Evolutionary conservation across 2,329 filamentous ascomycete genomes (phyloP).

Genomic region (Aspergillus uvarum): DNA sequence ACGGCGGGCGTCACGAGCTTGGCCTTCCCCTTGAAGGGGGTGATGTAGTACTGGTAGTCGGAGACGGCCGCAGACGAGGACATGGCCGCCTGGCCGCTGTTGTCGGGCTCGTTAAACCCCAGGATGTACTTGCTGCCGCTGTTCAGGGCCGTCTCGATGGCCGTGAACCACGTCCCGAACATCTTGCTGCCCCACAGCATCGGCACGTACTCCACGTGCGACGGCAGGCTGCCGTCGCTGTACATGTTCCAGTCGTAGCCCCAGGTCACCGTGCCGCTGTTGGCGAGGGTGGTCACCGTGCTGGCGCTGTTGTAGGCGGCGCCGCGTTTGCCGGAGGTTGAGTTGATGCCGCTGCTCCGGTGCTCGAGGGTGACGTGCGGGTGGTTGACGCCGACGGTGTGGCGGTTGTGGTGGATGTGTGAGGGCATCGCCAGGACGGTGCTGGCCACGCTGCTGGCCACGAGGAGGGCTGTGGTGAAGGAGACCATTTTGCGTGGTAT

Average conservation of each 20-base stretch:
- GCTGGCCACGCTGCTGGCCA: conserved; percentile 36
- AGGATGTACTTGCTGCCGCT: conserved; percentile 40
- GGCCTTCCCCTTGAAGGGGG: conserved; percentile 36
- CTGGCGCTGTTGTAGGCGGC: conserved; percentile 43
- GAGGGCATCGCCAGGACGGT: conserved; percentile 34
- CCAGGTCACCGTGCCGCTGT: conserved; percentile 38
- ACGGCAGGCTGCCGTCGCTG: conserved; percentile 31
- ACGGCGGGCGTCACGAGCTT: conserved; percentile 45
- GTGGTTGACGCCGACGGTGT: background rate
- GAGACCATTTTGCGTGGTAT: conserved; percentile 44
- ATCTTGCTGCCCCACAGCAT: conserved; percentile 47
- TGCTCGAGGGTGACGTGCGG: conserved; percentile 13
- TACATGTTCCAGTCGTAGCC: conserved; percentile 47
- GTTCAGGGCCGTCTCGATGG: conserved; percentile 35
- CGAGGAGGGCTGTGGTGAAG: conserved; percentile 31
- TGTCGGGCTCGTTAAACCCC: conserved; percentile 51
- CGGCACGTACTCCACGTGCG: conserved; percentile 44
- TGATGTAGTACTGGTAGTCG: conserved; percentile 41
- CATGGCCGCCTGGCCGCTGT: conserved; percentile 40
- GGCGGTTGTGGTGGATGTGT: conserved; percentile 4
- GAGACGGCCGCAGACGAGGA: conserved; percentile 36
- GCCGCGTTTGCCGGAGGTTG: conserved; percentile 27
- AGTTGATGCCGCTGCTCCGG: conserved; percentile 14
- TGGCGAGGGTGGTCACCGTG: conserved; percentile 33
- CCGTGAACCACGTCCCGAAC: conserved; percentile 36